Conservation (phyloP, 1,284 basidiomycete genomes). For the Cystobasidiaceae sp. region DNA sequence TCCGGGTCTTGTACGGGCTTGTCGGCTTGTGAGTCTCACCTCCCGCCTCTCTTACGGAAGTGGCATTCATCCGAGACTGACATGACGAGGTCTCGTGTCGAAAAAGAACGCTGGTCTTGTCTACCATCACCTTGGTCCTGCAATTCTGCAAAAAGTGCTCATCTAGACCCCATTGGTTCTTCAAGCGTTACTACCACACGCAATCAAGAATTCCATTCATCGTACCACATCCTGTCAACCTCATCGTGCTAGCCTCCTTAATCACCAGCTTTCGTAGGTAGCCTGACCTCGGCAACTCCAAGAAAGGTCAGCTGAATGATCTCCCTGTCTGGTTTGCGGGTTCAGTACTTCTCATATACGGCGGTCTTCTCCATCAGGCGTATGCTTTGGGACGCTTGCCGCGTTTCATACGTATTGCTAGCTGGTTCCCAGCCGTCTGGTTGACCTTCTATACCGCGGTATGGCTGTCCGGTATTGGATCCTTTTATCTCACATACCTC, state of each 20-base stretch:
- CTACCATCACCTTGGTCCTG: constrained; percentile 5
- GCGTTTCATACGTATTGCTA: neutral
- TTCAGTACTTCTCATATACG: neutral
- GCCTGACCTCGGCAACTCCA: neutral
- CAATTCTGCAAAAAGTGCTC: neutral
- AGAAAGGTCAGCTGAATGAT: neutral
- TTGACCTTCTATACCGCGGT: constrained; percentile 15
- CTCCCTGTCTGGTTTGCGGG: neutral
- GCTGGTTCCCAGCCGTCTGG: constrained; percentile 28
- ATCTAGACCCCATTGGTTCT: constrained; percentile 11
- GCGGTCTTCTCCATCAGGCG: neutral
- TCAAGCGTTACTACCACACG: constrained; percentile 11
- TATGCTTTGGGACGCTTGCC: neutral
- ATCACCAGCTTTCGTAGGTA: constrained; percentile 10
- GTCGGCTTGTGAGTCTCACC: neutral
- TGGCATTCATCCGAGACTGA: neutral
- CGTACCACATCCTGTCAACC: constrained; percentile 26
- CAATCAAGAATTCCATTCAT: constrained; percentile 26
- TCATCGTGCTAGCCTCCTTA: constrained; percentile 11
- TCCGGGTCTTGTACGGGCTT: constrained; percentile 1
- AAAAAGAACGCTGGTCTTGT: neutral
- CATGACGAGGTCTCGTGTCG: neutral
- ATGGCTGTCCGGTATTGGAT: constrained; percentile 24
- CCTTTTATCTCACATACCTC: constrained; percentile 25
- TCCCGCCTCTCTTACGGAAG: neutral